Evolutionary conservation across 192 early-diverging fungal species (phyloP), one percentile per base, ranked within the genome.

Genomic region (Entophlyctis luteolus): DNA sequence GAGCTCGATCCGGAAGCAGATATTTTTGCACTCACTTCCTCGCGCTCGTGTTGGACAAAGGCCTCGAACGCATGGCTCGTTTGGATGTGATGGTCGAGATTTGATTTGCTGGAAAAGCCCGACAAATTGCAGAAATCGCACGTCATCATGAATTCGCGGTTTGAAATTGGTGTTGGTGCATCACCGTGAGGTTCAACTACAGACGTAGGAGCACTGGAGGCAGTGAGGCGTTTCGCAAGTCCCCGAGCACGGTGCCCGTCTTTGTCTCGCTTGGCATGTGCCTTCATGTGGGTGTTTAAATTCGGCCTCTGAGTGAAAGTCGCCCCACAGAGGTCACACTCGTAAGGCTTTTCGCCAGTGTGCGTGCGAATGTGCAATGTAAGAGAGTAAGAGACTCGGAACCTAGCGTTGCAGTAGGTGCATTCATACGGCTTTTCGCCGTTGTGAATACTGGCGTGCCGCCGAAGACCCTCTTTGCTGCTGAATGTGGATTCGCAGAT

Each of bases 331-430:
- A 62, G 5, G 8, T 42, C 36, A 42, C 59, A 62, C 59, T 45
- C 59, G 36, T 52, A 62, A 4, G 59, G 59, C 59, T 42, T 62
- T 42, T 62, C 59, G 3, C 59, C 59, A 5, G 59, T 62, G 27
- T 62, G 59, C 5, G 59, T 62, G 10, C 33, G 39, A 12, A 35
- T 29, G 29, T 62, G 59, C n/a, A 78, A 73, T 22, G 47, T 72
- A 31, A 76, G 77, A 20, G 62, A 65, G 20, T 62, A 22, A n/a
- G 36, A 20, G 39, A 35, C 29, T 42, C 35, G 12, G 59, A 62
- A 70, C 42, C 56, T 22, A 14, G 29, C 28, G 20, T 38, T 46
- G 34, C 68, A 70, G 47, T 38, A 31, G 42, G 28, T 28, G 48
- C 68, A 70, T 42, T 28, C 25, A 48, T 68, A 70, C 10, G 55